Conservation (phyloP, 495 filamentous ascomycete species). For the Penicillium argentinense region DNA sequence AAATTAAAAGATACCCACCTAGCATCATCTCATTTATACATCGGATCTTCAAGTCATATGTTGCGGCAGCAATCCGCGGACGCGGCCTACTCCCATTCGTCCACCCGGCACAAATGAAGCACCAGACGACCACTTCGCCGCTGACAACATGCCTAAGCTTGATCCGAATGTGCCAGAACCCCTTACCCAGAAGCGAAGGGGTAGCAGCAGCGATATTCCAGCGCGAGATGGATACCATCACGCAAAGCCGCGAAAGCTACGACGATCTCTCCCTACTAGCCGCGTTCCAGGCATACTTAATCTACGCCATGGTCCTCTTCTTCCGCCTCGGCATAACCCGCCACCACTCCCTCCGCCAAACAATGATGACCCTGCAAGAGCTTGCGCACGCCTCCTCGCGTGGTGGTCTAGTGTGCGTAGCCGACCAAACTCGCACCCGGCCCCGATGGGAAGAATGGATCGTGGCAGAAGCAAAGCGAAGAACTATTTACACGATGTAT, state of each 20-base stretch:
- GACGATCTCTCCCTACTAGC: slow-evolving; percentile 38
- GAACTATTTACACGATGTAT: slow-evolving; percentile 50
- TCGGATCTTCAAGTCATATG: slow-evolving; percentile 45
- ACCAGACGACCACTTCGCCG: slow-evolving; percentile 18
- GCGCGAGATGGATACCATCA: slow-evolving; percentile 40
- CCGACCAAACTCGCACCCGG: slow-evolving; percentile 34
- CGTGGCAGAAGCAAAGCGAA: slow-evolving; percentile 42
- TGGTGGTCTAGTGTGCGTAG: slow-evolving; percentile 40
- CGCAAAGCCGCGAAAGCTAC: slow-evolving; percentile 28
- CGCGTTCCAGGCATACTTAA: slow-evolving; percentile 50
- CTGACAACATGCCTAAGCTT: slow-evolving; percentile 47
- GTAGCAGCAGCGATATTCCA: slow-evolving; percentile 31
- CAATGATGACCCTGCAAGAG: slow-evolving; percentile 47
- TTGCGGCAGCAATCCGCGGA: slow-evolving; percentile 33
- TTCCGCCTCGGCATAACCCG: slow-evolving; percentile 30
- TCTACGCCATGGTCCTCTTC: slow-evolving; percentile 46
- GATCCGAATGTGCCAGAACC: slow-evolving; percentile 40
- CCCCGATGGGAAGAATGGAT: slow-evolving; percentile 53
- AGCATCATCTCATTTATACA: slow-evolving; percentile 35
- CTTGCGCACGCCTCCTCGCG: slow-evolving; percentile 37
- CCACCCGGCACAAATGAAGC: slow-evolving; percentile 33
- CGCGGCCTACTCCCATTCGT: slow-evolving; percentile 42
- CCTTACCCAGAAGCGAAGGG: slow-evolving; percentile 38
- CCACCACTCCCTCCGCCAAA: slow-evolving; percentile 30
- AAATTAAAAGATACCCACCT: slow-evolving; percentile 36